These are phyloP conservation scores for Pseudisothecium myosuroides DNA, from an alignment of 225 moss, liverwort and hornwort species.

Conservation along the genomic window DNA sequence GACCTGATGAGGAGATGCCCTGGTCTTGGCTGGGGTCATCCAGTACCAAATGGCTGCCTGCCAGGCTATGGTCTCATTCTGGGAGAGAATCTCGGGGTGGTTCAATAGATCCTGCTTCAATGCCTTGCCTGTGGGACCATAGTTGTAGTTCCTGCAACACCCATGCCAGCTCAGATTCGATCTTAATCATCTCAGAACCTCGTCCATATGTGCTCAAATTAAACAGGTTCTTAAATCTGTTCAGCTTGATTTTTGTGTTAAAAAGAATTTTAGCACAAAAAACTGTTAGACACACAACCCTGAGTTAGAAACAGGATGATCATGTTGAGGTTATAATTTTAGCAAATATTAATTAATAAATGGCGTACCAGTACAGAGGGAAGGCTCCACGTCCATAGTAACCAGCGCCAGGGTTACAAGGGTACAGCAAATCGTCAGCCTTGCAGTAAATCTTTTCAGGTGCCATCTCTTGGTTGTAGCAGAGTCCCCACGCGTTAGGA, in stretches of 20 bases:
- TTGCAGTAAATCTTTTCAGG: constrained; percentile 61
- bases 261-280: not conserved
- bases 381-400: constrained; percentile 81
- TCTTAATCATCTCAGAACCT: not conserved
- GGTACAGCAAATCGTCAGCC: constrained; percentile 24
- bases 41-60: constrained; percentile 68
- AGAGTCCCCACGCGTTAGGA: constrained; percentile 71
- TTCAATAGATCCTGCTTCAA: constrained; percentile 35
- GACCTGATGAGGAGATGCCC: constrained; percentile 79
- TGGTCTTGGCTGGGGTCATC: constrained; percentile 65
- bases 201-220: not conserved
- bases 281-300: not conserved
- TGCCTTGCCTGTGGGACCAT: constrained; percentile 57
- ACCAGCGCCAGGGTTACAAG: constrained; percentile 62
- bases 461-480: constrained; percentile 75
- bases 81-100: constrained; percentile 44
- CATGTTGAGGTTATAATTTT: not conserved
- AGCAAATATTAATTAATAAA: not conserved
- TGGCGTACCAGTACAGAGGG: constrained; percentile 47
- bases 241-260: not conserved
- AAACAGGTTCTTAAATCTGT: not conserved
- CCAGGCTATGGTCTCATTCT: constrained; percentile 78
- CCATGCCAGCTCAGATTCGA: not conserved
- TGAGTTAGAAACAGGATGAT: not conserved
- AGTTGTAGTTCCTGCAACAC: constrained; percentile 66